Evolutionary conservation across 208 protist species (phyloP).

Genomic region (Borovskyia barvae): DNA sequence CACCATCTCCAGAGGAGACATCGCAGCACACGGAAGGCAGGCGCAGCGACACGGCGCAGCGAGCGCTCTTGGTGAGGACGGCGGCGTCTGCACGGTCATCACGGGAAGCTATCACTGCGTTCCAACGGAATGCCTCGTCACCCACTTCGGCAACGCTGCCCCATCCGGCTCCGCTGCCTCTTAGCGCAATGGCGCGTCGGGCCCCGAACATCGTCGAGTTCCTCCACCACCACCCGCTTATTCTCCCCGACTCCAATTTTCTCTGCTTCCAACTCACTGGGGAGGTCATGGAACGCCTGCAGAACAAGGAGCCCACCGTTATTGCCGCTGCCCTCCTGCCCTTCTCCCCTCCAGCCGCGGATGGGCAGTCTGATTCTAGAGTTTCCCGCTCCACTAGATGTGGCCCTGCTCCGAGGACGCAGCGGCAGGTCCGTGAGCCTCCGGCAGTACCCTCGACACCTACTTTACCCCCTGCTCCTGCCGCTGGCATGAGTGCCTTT

Average conservation of each 20-base stretch:
- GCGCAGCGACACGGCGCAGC: no score
- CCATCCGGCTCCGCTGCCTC: not conserved
- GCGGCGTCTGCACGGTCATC: no score
- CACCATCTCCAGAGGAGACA: no score
- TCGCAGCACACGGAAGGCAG: no score
- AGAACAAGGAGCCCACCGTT: slow-evolving; percentile 9
- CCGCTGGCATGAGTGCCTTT: no score
- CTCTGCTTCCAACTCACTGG: slow-evolving; percentile 48
- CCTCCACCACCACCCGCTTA: slow-evolving; percentile 42
- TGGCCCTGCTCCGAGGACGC: no score
- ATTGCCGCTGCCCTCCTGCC: slow-evolving; percentile 11
- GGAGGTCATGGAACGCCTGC: slow-evolving; percentile 31
- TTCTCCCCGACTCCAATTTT: slow-evolving; percentile 58
- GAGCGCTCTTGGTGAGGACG: no score
- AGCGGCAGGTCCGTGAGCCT: no score
- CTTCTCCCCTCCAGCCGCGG: not conserved
- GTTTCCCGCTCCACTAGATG: not conserved
- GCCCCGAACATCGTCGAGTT: slow-evolving; percentile 32
- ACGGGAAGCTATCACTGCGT: no score
- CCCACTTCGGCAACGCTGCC: not conserved
- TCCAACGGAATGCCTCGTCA: no score
- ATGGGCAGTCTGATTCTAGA: not conserved
- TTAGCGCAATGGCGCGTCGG: slow-evolving; percentile 19
- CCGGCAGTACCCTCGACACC: no score
- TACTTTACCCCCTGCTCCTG: no score